Evolutionary conservation across 768 basidiomycete species (phyloP).

Genomic region (Mycena galopus): DNA sequence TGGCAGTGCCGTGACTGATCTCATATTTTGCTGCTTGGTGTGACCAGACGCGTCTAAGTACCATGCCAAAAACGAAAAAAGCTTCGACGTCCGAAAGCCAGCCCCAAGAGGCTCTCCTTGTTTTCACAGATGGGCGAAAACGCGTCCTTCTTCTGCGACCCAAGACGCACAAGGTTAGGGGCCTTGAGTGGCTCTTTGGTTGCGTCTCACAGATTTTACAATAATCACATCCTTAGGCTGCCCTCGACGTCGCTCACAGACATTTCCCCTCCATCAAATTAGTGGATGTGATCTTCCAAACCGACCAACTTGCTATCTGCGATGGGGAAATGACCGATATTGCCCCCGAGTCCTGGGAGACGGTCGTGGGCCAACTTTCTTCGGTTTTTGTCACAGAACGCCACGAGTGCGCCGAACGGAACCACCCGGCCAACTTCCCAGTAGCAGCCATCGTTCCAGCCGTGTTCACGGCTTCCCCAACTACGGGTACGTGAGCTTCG

Average conservation of each 20-base stretch:
- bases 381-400: background rate
- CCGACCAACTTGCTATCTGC: constrained; percentile 10
- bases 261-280: background rate
- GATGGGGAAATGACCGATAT: background rate
- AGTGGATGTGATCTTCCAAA: background rate
- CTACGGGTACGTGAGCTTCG: too few species aligned
- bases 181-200: background rate
- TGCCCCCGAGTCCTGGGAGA: constrained; percentile 12
- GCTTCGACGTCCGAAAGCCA: background rate
- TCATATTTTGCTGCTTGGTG: too few species aligned
- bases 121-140: constrained; percentile 18
- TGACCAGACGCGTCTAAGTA: background rate
- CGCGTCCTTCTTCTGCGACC: constrained; percentile 8
- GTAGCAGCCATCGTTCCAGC: too few species aligned
- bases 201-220: background rate
- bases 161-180: constrained; percentile 6
- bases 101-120: background rate
- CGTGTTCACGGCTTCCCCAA: too few species aligned
- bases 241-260: background rate
- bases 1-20: too few species aligned
- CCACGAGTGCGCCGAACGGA: background rate
- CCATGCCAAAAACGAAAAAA: constrained; percentile 20
- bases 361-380: background rate
- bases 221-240: background rate
- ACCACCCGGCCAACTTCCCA: too few species aligned